phyloP scores from a whole-genome alignment of 257 asterid genomes.

The Striga asiatica region DNA sequence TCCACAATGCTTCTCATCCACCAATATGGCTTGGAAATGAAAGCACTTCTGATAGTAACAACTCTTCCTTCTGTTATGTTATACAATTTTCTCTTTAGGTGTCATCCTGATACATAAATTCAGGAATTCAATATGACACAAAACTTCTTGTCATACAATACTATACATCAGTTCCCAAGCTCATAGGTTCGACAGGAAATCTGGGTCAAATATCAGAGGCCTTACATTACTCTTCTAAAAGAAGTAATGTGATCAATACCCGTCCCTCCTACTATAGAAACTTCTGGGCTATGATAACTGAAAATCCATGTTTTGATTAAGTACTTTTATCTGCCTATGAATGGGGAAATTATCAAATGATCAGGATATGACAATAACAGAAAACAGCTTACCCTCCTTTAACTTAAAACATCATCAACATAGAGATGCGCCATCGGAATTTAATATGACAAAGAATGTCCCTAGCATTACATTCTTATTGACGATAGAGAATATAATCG shows the following conservation, averaged over 20 bases:
- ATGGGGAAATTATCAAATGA: not conserved
- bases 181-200: not conserved
- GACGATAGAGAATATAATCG: too few relatives aligned
- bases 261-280: not conserved
- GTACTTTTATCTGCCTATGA: not conserved
- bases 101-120: not conserved
- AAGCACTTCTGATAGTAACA: not conserved
- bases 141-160: too few relatives aligned
- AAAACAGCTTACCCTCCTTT: not conserved
- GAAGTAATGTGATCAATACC: not conserved
- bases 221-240: not conserved
- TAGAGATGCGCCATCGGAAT: not conserved
- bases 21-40: not conserved
- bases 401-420: not conserved
- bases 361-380: not conserved
- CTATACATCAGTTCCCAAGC: too few relatives aligned
- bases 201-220: not conserved
- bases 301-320: not conserved
- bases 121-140: not conserved
- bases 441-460: not conserved
- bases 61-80: not conserved
- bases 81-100: not conserved
- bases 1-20: conserved; percentile 9
- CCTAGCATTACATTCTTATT: too few relatives aligned
- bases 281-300: not conserved